These are phyloP conservation scores for Alternaria novae-zelandiae DNA, from an alignment of 2,329 filamentous ascomycete species.

Conservation along the genomic window DNA sequence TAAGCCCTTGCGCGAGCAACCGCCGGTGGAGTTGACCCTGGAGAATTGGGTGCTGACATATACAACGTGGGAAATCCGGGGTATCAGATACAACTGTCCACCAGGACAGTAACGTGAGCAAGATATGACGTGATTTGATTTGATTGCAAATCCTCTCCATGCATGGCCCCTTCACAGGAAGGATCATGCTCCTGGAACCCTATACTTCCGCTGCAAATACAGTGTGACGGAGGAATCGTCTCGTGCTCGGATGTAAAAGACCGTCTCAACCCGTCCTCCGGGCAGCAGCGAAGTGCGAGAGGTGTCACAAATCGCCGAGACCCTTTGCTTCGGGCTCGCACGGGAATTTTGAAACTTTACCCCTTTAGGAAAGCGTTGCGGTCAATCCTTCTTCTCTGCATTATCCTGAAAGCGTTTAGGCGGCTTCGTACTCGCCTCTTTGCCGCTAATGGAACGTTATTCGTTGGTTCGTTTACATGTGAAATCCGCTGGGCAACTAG, in stretches of 20 bases:
- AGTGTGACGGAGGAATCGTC: not conserved
- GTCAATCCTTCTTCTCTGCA: constrained; percentile 2
- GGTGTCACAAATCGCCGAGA: constrained; percentile 4
- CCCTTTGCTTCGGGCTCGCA: constrained; percentile 9
- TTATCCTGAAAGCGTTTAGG: constrained; percentile 10
- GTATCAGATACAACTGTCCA: constrained; percentile 7
- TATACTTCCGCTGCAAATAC: not conserved
- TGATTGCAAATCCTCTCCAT: not conserved
- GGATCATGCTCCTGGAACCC: not conserved
- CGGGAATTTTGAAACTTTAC: constrained; percentile 11
- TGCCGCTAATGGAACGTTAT: not conserved
- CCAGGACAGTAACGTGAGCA: not conserved
- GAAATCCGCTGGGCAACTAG: not conserved
- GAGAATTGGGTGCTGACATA: constrained; percentile 34
- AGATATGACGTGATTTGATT: not conserved
- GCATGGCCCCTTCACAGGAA: not conserved
- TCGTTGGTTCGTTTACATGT: constrained; percentile 16
- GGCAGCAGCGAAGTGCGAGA: not conserved
- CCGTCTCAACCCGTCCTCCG: not conserved
- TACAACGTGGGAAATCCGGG: constrained; percentile 18
- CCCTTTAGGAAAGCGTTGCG: constrained; percentile 21
- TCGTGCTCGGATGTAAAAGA: constrained; percentile 1
- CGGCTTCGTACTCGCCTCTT: constrained; percentile 5
- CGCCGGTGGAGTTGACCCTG: constrained; percentile 24
- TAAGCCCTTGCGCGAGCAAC: constrained; percentile 37